A percentile compares a stretch with the other conserved stretches of the same genome.
Conservation (phyloP, 2,329 filamentous ascomycete genomes). For the Westerdykella ornata region DNA sequence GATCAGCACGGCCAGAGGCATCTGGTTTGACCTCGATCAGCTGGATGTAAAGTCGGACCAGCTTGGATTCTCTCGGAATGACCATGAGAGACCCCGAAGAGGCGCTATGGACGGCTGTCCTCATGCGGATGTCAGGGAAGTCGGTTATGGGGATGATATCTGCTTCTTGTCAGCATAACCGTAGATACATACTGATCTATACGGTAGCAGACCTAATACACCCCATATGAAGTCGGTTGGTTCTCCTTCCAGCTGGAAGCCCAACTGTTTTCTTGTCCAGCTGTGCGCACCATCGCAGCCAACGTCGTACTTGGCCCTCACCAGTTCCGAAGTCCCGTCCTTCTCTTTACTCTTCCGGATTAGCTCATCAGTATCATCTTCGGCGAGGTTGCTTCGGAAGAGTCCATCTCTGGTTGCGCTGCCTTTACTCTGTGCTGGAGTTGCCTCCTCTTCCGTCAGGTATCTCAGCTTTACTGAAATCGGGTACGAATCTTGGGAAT, state of each 20-base stretch:
- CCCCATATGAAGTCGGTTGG: slow-evolving; percentile 50
- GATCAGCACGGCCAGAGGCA: slow-evolving; percentile 46
- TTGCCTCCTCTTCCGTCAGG: slow-evolving; percentile 53
- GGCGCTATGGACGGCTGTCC: slow-evolving; percentile 54
- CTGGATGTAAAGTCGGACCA: slow-evolving; percentile 61
- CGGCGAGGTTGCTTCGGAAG: slow-evolving; percentile 53
- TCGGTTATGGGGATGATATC: slow-evolving; percentile 51
- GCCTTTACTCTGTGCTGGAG: slow-evolving; percentile 41
- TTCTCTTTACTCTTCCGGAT: slow-evolving; percentile 37
- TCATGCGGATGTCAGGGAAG: slow-evolving; percentile 55
- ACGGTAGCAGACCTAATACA: slow-evolving; percentile 41
- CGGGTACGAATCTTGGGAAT: slow-evolving; percentile 47
- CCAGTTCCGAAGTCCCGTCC: slow-evolving; percentile 35
- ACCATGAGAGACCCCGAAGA: slow-evolving; percentile 56
- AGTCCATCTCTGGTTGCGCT: slow-evolving; percentile 45
- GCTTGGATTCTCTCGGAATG: slow-evolving; percentile 57
- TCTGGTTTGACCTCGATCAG: slow-evolving; percentile 46
- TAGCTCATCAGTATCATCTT: slow-evolving; percentile 53
- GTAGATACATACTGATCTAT: slow-evolving; percentile 9
- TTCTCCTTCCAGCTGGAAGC: slow-evolving; percentile 52
- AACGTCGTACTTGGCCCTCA: slow-evolving; percentile 58
- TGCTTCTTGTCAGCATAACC: slow-evolving; percentile 13
- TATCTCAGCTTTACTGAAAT: slow-evolving; percentile 55
- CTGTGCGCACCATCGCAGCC: slow-evolving; percentile 64
- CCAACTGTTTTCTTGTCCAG: slow-evolving; percentile 56